Evolutionary conservation across 2,329 filamentous ascomycete genomes (phyloP), one percentile per base, ranked within the genome.

Genomic region (Phyllosticta capitalensis): DNA sequence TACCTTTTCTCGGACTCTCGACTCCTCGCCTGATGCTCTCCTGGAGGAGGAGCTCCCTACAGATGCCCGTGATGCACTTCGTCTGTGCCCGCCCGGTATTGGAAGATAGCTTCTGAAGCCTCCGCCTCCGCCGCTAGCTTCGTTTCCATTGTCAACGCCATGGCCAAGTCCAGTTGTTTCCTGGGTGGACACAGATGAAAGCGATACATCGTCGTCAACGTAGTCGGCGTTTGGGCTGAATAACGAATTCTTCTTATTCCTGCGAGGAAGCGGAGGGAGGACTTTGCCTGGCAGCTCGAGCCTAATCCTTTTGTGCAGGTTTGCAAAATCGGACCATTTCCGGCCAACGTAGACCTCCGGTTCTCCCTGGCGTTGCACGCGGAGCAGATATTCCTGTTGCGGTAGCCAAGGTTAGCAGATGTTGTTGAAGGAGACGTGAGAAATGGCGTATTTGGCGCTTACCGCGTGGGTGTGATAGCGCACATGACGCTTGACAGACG

Each of bases 401-500:
- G 22, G 3, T 17, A 24, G 19, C 12, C 12, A 54, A 60, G 48
- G 30, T 20, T 49, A 53, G 17, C 38, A 38, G 57, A 28, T n/a
- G 19, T 17, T 22, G 30, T 2, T n/a, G 28, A 77, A 6, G n/a
- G 6, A 45, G n/a, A 45, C 5, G 38, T 19, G 1, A 45, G 17
- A n/a, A n/a, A 19, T 19, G 38, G 38, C 33, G 33, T 17, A 45
- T 14, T 45, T 45, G 33, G 33, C 33, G 14, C 86, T 74, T 76
- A 90, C 89, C 57, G 94, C 90, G 78, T 97, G 92, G 67, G 91
- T 89, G 72, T 96, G 94, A 68, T 94, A 86, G 61, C 92, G 81
- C 26, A 97, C 85, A 61, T 90, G 95, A 68, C 91, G 85, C 79
- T 92, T 95, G 56, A 91, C 80, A 7, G 85, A 86, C 1, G 84